Percentiles rank a stretch among this genome's conserved stretches.
Evolutionary conservation across 2,329 filamentous ascomycete genomes (phyloP).

Genomic region (Neonectria hederae): DNA sequence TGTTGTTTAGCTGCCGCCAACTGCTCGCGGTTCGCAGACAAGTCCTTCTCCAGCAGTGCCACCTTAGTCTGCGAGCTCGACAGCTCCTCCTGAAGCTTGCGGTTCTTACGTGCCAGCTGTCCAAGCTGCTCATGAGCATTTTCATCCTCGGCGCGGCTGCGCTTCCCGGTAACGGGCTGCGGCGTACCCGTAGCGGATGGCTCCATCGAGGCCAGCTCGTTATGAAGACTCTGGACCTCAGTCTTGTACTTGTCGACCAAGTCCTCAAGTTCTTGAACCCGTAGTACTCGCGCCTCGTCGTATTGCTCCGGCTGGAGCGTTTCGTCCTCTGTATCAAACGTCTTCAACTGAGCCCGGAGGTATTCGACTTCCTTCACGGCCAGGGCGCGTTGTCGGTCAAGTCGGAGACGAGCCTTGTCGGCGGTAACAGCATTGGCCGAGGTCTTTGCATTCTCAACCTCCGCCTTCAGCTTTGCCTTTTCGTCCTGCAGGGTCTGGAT

Average conservation of each 20-base stretch:
- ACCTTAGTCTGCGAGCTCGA: constrained; percentile 74
- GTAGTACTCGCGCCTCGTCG: constrained; percentile 77
- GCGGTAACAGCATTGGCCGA: constrained; percentile 57
- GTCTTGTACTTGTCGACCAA: constrained; percentile 86
- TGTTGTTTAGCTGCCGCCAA: constrained; percentile 72
- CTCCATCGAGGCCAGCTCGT: constrained; percentile 76
- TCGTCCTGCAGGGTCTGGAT: constrained; percentile 79
- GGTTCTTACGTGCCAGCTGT: constrained; percentile 86
- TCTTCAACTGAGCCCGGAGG: constrained; percentile 88
- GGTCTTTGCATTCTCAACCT: constrained; percentile 75
- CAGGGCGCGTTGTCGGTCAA: constrained; percentile 86
- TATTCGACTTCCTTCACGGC: constrained; percentile 95
- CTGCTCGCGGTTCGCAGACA: constrained; percentile 77
- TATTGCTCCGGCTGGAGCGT: constrained; percentile 84
- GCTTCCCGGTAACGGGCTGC: constrained; percentile 66
- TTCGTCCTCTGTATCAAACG: constrained; percentile 86
- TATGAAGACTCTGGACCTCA: constrained; percentile 79
- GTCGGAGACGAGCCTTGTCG: constrained; percentile 76
- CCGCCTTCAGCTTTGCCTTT: constrained; percentile 68
- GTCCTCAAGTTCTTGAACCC: constrained; percentile 84
- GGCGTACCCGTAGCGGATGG: constrained; percentile 48
- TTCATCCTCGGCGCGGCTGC: constrained; percentile 68
- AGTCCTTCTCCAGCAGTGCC: constrained; percentile 77
- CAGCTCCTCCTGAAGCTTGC: constrained; percentile 83
- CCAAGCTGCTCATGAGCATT: constrained; percentile 78